These are phyloP conservation scores for Daedaleopsis sinensis DNA, from an alignment of 768 basidiomycete genomes.

Conservation along the genomic window DNA sequence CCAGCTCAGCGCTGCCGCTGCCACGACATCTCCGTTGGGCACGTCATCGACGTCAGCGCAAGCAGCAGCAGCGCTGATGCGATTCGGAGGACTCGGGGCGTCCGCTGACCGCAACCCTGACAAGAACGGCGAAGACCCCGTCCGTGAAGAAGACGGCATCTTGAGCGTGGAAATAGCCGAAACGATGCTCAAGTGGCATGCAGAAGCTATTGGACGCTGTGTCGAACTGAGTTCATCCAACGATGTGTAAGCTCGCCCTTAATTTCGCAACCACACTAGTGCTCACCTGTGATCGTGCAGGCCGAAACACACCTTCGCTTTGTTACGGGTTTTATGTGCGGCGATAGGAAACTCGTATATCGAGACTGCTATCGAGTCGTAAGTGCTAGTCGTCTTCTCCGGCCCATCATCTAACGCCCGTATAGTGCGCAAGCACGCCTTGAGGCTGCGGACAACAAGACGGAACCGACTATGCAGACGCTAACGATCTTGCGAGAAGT, in stretches of 20 bases:
- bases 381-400: slow-evolving; percentile 31
- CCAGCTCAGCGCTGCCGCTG: slow-evolving; percentile 78
- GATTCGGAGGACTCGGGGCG: slow-evolving; percentile 77
- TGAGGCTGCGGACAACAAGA: slow-evolving; percentile 72
- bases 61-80: slow-evolving; percentile 86
- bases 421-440: slow-evolving; percentile 69
- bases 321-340: slow-evolving; percentile 86
- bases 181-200: slow-evolving; percentile 96
- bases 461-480: slow-evolving; percentile 77
- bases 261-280: background rate
- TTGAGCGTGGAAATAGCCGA: slow-evolving; percentile 79
- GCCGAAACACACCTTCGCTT: slow-evolving; percentile 83
- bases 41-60: slow-evolving; percentile 74
- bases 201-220: slow-evolving; percentile 93
- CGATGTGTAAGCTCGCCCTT: slow-evolving; percentile 72
- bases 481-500: slow-evolving; percentile 67
- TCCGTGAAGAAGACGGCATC: slow-evolving; percentile 81
- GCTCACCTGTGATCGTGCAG: slow-evolving; percentile 41
- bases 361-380: slow-evolving; percentile 94
- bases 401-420: background rate
- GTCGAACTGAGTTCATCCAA: slow-evolving; percentile 82
- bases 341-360: slow-evolving; percentile 82
- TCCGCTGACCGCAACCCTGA: slow-evolving; percentile 17
- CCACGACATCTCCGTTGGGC: slow-evolving; percentile 60
- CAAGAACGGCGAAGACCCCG: slow-evolving; percentile 64